These are phyloP conservation scores for Fusarium scirpi DNA, from an alignment of 2,329 filamentous ascomycete genomes.

Conservation along the genomic window DNA sequence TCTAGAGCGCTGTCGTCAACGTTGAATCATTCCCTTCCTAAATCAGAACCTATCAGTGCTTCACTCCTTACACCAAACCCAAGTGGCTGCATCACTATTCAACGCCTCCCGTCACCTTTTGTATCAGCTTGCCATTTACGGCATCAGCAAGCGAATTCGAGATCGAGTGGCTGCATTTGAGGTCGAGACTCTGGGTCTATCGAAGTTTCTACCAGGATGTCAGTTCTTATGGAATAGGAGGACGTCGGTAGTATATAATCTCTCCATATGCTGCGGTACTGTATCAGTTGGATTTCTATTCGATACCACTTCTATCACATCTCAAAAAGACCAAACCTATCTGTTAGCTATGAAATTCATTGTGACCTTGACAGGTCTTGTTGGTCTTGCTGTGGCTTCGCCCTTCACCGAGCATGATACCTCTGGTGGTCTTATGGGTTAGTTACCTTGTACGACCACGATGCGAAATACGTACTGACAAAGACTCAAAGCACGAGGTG, in stretches of 20 bases:
- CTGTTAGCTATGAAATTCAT: slow-evolving; percentile 23
- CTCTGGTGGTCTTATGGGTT: slow-evolving; percentile 8
- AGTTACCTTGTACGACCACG: background rate
- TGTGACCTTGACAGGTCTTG: slow-evolving; percentile 4
- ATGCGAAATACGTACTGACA: background rate
- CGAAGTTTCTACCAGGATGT: background rate
- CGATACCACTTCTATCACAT: background rate
- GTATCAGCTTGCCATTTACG: slow-evolving; percentile 9
- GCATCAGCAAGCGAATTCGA: slow-evolving; percentile 11
- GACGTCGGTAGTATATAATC: slow-evolving; percentile 1
- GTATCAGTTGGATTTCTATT: background rate
- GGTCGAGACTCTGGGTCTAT: background rate
- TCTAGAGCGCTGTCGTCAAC: slow-evolving; percentile 9
- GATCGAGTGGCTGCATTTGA: slow-evolving; percentile 1
- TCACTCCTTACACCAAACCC: slow-evolving; percentile 6
- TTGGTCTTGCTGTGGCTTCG: slow-evolving; percentile 23
- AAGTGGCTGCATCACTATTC: slow-evolving; percentile 15
- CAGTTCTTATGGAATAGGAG: background rate
- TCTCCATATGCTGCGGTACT: background rate
- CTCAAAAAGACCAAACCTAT: background rate
- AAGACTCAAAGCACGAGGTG: slow-evolving; percentile 1
- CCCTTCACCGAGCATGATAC: slow-evolving; percentile 24
- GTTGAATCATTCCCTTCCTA: background rate
- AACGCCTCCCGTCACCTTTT: background rate
- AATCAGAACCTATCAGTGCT: slow-evolving; percentile 4